Evolutionary conservation across 2,329 filamentous ascomycete species (phyloP), one percentile per base, ranked within the genome.

Genomic region (Knoxdaviesia proteae): DNA sequence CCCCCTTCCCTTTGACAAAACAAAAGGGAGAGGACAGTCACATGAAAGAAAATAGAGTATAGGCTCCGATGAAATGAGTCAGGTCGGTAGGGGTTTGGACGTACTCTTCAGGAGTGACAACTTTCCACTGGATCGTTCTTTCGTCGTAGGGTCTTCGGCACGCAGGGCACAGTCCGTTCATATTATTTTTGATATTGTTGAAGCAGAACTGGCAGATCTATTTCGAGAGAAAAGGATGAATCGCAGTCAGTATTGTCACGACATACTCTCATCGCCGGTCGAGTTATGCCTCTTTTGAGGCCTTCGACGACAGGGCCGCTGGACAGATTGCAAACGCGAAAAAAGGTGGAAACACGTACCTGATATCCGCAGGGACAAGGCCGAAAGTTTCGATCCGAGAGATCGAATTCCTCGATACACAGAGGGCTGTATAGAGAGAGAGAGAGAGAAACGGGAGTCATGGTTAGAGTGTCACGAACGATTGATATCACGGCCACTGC

Each of bases 121-220:
- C 80, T 61, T 94, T 94, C 73, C 86, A 98, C 61, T 94, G 77
- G 57, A 98, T 96, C 32, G 86, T 92, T 58, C 88, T 88, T 52
- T 98, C 92, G 58, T 94, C 86, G 59, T 98, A 98, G 5, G 84
- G 80, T 58, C 90, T 74, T 61, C 90, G 77, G 59, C 90, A 98
- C 51, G 93, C 93, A n/a, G 90, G 90, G 60, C 90, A 98, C 45
- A 94, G 71, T 34, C 88, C 87, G 57, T 94, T 96, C 72, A 94
- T 86, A 53, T 94, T 94, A 53, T 82, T 93, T 63, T 92, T 93
- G 59, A 98, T 92, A 59, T 96, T 98, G 63, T 98, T 94, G 67
- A 88, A 98, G 64, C 90, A 98, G 63, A 98, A 98, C 67, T 98
- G 92, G 62, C 90, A 98, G 58, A 98, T 88, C 87, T 94, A 38